Conservation (phyloP, 2,329 filamentous ascomycete species). For the Cordyceps cicadae region DNA sequence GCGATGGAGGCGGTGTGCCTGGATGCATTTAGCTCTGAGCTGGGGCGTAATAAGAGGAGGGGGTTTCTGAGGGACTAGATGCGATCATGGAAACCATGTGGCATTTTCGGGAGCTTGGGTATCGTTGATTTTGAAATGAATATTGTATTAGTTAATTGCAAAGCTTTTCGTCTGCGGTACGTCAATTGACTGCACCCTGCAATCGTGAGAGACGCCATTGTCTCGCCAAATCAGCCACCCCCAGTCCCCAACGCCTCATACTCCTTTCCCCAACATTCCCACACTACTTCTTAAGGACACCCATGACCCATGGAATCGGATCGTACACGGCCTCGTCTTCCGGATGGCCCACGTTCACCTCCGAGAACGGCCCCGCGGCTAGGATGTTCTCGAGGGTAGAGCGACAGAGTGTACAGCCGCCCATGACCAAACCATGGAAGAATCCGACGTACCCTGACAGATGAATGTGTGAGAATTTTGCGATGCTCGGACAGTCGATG, state of each 20-base stretch:
- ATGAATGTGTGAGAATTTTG: neutral
- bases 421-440: slow-evolving; percentile 43
- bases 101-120: neutral
- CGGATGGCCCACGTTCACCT: slow-evolving; percentile 38
- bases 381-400: slow-evolving; percentile 39
- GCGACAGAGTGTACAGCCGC: slow-evolving; percentile 43
- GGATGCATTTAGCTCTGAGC: slow-evolving; percentile 60
- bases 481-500: neutral
- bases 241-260: neutral
- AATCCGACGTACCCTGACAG: slow-evolving; percentile 39
- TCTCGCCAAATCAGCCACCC: neutral
- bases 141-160: neutral
- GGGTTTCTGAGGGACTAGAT: slow-evolving; percentile 45
- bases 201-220: neutral
- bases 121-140: neutral
- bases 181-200: neutral
- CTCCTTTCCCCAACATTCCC: neutral
- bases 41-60: slow-evolving; percentile 55
- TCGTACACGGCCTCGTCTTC: slow-evolving; percentile 33
- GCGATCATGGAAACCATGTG: neutral
- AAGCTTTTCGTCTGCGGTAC: neutral
- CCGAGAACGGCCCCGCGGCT: slow-evolving; percentile 42
- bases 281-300: slow-evolving; percentile 42
- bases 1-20: slow-evolving; percentile 68
- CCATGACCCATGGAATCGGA: slow-evolving; percentile 41